Conservation (phyloP, 257 asterid species). For the Cinchona pubescens region DNA sequence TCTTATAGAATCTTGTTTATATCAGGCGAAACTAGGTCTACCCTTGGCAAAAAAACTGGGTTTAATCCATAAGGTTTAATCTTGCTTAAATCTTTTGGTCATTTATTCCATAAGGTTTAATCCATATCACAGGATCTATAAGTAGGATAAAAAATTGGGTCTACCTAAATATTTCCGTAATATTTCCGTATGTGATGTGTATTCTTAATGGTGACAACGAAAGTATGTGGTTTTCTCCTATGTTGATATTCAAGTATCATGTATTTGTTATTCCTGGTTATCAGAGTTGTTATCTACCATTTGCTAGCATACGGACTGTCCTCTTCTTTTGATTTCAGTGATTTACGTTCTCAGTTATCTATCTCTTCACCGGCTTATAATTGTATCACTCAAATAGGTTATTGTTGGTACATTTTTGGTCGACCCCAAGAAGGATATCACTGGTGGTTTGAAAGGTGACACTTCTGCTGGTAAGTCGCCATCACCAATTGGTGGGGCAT, state of each 20-base stretch:
- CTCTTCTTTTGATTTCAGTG: background rate
- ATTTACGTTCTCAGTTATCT: no score
- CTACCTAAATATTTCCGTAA: no score
- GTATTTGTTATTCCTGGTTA: background rate
- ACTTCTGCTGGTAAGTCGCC: constrained; percentile 35
- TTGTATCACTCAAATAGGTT: constrained; percentile 32
- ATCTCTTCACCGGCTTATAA: background rate
- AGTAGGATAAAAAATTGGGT: no score
- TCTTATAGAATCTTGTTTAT: no score
- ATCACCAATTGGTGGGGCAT: constrained; percentile 41
- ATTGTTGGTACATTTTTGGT: constrained; percentile 48
- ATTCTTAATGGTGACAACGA: background rate
- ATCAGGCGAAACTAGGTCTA: no score
- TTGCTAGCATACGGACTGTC: background rate
- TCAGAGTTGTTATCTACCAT: background rate
- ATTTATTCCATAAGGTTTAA: no score
- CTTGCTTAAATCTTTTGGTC: no score
- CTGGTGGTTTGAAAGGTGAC: constrained; percentile 32
- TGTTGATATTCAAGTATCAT: background rate
- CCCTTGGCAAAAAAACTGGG: no score
- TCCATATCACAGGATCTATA: no score
- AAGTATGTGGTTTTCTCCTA: background rate
- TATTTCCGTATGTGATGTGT: no score
- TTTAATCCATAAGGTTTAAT: no score
- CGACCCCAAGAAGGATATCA: constrained; percentile 40